Conservation (phyloP, 805 yeast genomes). For the Metschnikowia dekortorum region DNA sequence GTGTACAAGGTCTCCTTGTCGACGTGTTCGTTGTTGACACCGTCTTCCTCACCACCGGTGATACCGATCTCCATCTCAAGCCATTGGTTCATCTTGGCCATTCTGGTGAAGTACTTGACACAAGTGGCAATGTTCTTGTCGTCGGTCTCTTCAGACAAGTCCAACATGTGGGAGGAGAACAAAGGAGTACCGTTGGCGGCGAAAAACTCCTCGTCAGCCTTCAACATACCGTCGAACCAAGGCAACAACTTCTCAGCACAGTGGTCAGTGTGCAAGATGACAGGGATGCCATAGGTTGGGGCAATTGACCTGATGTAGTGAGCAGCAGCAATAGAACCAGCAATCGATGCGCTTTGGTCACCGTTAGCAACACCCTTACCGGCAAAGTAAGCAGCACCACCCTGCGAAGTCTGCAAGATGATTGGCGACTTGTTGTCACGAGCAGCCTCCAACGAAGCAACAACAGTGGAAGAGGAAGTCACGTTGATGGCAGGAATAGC, state of each 20-base stretch:
- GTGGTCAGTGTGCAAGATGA: constrained; percentile 95
- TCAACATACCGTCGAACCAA: constrained; percentile 98
- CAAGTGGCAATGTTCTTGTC: constrained; percentile 93
- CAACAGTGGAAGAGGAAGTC: constrained; percentile 93
- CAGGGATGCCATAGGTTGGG: constrained; percentile 95
- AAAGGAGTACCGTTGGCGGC: constrained; percentile 86
- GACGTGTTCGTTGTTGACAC: constrained; percentile 97
- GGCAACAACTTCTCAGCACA: constrained; percentile 97
- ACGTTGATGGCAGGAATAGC: constrained; percentile 99
- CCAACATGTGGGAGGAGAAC: constrained; percentile 99
- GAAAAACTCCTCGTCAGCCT: constrained; percentile 92
- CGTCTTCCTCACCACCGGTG: constrained; percentile 99
- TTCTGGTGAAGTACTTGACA: constrained; percentile 91
- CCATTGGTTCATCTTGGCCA: constrained; percentile 93
- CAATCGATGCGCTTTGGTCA: constrained; percentile 90
- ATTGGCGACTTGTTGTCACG: constrained; percentile 72
- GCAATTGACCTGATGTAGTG: constrained; percentile 96
- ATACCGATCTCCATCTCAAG: constrained; percentile 99
- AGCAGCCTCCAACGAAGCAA: constrained; percentile 46
- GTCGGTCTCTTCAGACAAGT: constrained; percentile 93
- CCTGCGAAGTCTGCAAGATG: constrained; percentile 94
- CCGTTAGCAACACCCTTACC: constrained; percentile 97
- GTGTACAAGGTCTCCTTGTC: constrained; percentile 87
- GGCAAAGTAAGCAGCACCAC: constrained; percentile 99
- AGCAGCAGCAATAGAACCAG: constrained; percentile 95